phyloP scores from a whole-genome alignment of 2,329 filamentous ascomycete species.

The Fusarium acutatum region DNA sequence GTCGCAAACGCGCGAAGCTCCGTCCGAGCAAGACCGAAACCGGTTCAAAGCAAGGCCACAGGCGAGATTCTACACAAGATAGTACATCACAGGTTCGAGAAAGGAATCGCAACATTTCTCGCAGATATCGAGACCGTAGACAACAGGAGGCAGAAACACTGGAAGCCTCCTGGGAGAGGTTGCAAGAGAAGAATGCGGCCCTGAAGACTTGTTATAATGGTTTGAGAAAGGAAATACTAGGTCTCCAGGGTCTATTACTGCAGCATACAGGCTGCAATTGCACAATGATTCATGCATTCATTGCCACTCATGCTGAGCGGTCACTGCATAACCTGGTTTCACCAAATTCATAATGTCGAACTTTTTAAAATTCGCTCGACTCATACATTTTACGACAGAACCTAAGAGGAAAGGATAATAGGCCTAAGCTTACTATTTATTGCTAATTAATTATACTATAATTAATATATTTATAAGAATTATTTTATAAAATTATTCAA shows the following conservation, averaged over 20 bases:
- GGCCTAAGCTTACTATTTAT: too few relatives aligned
- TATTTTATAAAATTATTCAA: too few relatives aligned
- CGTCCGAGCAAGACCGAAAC: too few relatives aligned
- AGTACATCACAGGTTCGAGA: not conserved
- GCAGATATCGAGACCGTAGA: not conserved
- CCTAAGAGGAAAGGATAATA: too few relatives aligned
- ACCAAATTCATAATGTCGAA: too few relatives aligned
- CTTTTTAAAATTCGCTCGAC: too few relatives aligned
- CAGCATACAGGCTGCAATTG: not conserved
- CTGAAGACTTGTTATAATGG: not conserved
- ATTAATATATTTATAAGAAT: too few relatives aligned
- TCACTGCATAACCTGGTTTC: not conserved
- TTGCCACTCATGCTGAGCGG: not conserved
- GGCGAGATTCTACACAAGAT: not conserved
- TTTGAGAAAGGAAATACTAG: not conserved
- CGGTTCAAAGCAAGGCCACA: not conserved
- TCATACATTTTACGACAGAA: too few relatives aligned
- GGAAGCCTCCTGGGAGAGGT: rapidly evolving
- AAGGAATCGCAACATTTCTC: not conserved
- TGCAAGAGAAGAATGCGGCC: not conserved
- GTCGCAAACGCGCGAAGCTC: too few relatives aligned
- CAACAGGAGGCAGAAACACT: not conserved
- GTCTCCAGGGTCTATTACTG: not conserved
- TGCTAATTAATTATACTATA: too few relatives aligned
- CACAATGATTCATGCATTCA: not conserved